These are phyloP conservation scores for Ogataea corticis DNA, from an alignment of 805 yeast genomes.

Conservation along the genomic window DNA sequence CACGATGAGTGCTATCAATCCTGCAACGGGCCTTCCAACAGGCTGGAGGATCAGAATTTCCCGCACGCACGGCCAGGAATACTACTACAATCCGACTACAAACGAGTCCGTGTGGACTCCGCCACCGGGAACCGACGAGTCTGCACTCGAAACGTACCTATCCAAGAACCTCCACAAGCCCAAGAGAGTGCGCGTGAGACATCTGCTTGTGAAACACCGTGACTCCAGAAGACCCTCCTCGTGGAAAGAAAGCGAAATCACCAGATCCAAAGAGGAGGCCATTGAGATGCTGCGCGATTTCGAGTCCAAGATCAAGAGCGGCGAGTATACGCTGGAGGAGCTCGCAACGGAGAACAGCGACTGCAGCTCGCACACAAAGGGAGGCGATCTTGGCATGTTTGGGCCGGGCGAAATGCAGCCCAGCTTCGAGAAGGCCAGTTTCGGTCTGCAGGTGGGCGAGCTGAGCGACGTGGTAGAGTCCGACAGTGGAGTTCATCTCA, in stretches of 20 bases:
- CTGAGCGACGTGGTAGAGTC: slow-evolving; percentile 81
- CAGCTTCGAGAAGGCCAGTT: slow-evolving; percentile 85
- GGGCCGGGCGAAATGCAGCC: slow-evolving; percentile 96
- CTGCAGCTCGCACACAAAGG: slow-evolving; percentile 80
- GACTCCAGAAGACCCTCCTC: slow-evolving; percentile 89
- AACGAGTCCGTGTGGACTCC: slow-evolving; percentile 87
- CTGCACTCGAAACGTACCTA: slow-evolving; percentile 57
- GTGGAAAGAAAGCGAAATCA: slow-evolving; percentile 76
- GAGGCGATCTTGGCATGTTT: slow-evolving; percentile 91
- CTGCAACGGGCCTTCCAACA: slow-evolving; percentile 73
- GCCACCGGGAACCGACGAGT: slow-evolving; percentile 77
- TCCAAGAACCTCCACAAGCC: slow-evolving; percentile 48
- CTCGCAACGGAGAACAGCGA: slow-evolving; percentile 85
- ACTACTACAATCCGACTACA: slow-evolving; percentile 70
- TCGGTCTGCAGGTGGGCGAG: slow-evolving; percentile 78
- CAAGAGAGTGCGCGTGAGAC: slow-evolving; percentile 75
- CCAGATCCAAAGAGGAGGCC: slow-evolving; percentile 84
- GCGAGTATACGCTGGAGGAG: slow-evolving; percentile 65
- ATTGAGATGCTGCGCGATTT: slow-evolving; percentile 57
- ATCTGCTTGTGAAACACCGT: slow-evolving; percentile 77
- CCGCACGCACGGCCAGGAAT: slow-evolving; percentile 79
- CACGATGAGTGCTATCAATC: slow-evolving; percentile 8
- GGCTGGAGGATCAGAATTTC: slow-evolving; percentile 84
- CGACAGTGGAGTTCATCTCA: slow-evolving; percentile 87
- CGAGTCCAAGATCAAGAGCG: slow-evolving; percentile 59